Evolutionary conservation across 108 stramenopile genomes (phyloP), one percentile per base, ranked within the genome.

Genomic region (Hondaea fermentalgiana): DNA sequence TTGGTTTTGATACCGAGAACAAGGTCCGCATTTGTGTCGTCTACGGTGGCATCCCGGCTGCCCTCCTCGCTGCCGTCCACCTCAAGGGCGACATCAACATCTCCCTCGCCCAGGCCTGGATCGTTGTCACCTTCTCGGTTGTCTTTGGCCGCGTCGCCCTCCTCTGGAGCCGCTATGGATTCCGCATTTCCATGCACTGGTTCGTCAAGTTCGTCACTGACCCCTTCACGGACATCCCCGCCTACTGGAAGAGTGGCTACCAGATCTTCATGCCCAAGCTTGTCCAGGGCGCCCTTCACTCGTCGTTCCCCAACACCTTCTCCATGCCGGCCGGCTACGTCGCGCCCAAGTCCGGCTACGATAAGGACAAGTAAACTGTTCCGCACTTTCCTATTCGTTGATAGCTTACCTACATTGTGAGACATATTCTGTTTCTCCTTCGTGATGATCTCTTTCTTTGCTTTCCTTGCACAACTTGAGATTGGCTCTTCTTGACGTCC

Each of bases 241-340:
- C 76, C 51, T 83, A 83, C 76, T 83, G 76, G 76, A 83, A 83
- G 76, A 83, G 76, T 23, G 76, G 76, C 76, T 83, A 83, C 51
- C 76, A 83, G 76, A 83, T 83, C 76, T 83, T 83, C 76, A 53
- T 25, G 23, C 76, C 76, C 76, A 83, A 83, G 51, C 76, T 83
- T 16, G 76, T 83, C 76, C 76, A 83, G 76, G 76, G 76, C 49
- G 76, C 76, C 51, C 76, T 83, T 4, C 76, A 83, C 23, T 47
- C 76, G 23, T 83, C 76, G 8, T 83, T 83, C 76, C 76, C 76
- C 4, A 83, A 12, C 2, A 53, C 49, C 49, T 83, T 83, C 76
- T 53, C 45, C 76, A 23, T 53, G 49, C 76, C 76, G n/a, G 51
- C 45, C 12, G 76, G 76, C 76, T 83, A 83, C 51, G 51, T 53